Percentiles rank a stretch among this genome's conserved stretches.
phyloP scores from a whole-genome alignment of 805 yeast genomes.

The Candida pseudofarinosa region DNA sequence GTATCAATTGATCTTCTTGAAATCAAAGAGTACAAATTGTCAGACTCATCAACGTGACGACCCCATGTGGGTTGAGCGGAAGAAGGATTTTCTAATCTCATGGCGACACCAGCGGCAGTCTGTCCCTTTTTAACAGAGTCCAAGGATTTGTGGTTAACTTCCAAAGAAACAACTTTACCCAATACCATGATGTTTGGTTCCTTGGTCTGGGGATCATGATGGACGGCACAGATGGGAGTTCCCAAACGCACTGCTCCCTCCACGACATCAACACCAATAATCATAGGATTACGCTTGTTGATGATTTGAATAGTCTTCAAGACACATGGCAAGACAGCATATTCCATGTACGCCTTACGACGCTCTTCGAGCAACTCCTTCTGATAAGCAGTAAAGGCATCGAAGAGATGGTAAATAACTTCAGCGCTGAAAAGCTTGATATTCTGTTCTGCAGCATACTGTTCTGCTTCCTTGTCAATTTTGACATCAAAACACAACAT shows the following conservation, averaged over 20 bases:
- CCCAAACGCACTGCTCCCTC: conserved; percentile 90
- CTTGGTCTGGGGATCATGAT: conserved; percentile 80
- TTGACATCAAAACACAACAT: conserved; percentile 98
- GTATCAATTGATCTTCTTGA: conserved; percentile 90
- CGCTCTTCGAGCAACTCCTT: conserved; percentile 80
- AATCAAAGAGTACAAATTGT: conserved; percentile 83
- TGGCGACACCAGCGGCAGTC: conserved; percentile 97
- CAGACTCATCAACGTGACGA: conserved; percentile 94
- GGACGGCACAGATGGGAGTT: conserved; percentile 94
- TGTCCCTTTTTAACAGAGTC: conserved; percentile 87
- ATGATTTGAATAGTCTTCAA: conserved; percentile 92
- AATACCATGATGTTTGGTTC: conserved; percentile 64
- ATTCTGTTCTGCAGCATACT: conserved; percentile 91
- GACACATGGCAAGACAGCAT: conserved; percentile 93
- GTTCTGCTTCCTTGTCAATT: conserved; percentile 97
- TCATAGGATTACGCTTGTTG: conserved; percentile 98
- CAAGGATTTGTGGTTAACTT: conserved; percentile 87
- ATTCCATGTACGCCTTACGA: conserved; percentile 81
- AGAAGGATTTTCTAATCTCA: conserved; percentile 92
- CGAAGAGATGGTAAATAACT: conserved; percentile 93
- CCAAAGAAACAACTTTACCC: conserved; percentile 90
- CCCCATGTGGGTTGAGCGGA: conserved; percentile 98
- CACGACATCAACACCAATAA: conserved; percentile 94
- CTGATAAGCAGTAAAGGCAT: conserved; percentile 91
- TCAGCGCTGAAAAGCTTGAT: conserved; percentile 93